Base-by-base conservation (phyloP, 2,329 filamentous ascomycete species). In the Colletotrichum aenigma region DNA sequence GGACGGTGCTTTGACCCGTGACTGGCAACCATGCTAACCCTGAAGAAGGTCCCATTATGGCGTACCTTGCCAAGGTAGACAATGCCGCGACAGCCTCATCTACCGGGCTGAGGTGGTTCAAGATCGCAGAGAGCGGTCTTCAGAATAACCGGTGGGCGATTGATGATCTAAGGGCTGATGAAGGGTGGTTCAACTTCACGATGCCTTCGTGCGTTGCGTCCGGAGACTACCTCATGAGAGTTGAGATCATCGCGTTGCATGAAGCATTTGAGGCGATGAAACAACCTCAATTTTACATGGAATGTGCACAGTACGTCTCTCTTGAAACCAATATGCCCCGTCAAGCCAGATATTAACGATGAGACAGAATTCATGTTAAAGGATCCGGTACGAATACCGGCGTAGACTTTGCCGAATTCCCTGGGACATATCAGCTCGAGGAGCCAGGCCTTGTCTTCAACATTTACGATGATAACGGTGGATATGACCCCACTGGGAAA, bases 61-160 rank as follows among this genome's bases (percentile, higher is more conserved):
- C 87, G n/a, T 89, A 89, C 79, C 84, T 89, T 64, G 85, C 87
- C 74, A 86, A 86, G 79, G 88, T 90, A 21, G 79, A 83, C 74
- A 84, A 89, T 71, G 88, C 88, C 1, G 84, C 84, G 16, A 85
- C 83, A 2, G 83, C 86, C 12, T 79, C 81, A 10, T 78, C 84
- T 16, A 78, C 79, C 2, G 82, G 83, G 38, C 81, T 83, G 10
- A 81, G 83, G 36, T 90, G 88, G 88, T 89, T 90, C 84, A 91
- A 91, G 82, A 84, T 90, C 72, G 85, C 84, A 75, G 84, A 88
- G 79, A 84, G 85, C 70, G 84, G 85, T 26, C 78, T 80, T 55
- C 64, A 78, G 34, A 80, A 81, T 38, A 70, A 72, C 52, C 52
- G 48, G 30, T 78, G 84, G 83, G 83, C 80, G 30, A 83, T 82